A percentile compares a stretch with the other conserved stretches of the same genome.
Evolutionary conservation across 1,139 yeast species (phyloP).

Genomic region (Meyerozyma elateridarum): DNA sequence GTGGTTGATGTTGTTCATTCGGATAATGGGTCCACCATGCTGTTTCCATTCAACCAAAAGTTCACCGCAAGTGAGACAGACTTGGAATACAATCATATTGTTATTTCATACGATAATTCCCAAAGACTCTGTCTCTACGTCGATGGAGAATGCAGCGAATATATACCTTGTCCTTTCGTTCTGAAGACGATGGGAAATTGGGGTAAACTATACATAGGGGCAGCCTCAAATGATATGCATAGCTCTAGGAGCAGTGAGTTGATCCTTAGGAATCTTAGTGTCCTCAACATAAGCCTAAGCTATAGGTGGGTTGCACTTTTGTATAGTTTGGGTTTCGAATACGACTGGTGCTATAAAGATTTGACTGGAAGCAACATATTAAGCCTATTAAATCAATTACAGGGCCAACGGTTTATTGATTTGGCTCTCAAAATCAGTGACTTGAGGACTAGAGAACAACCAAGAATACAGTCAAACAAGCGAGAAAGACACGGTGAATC

Average conservation of each 20-base stretch:
- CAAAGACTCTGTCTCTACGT: slow-evolving; percentile 34
- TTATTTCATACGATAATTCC: slow-evolving; percentile 34
- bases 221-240: slow-evolving; percentile 13
- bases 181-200: slow-evolving; percentile 25
- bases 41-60: slow-evolving; percentile 33
- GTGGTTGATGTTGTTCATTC: slow-evolving; percentile 26
- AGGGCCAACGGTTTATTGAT: slow-evolving; percentile 22
- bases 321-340: slow-evolving; percentile 35
- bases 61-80: slow-evolving; percentile 12
- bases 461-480: slow-evolving; percentile 2
- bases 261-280: slow-evolving; percentile 27
- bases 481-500: too few relatives aligned
- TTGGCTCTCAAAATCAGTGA: slow-evolving; percentile 23
- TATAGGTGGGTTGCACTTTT: slow-evolving; percentile 38
- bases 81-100: slow-evolving; percentile 31
- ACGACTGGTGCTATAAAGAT: slow-evolving; percentile 36
- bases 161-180: slow-evolving; percentile 40
- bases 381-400: slow-evolving; percentile 29
- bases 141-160: slow-evolving; percentile 43
- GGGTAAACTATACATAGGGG: slow-evolving; percentile 39
- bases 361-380: slow-evolving; percentile 26
- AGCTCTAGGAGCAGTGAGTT: slow-evolving; percentile 22
- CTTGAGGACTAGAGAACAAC: slow-evolving; percentile 12
- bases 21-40: slow-evolving; percentile 23
- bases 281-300: slow-evolving; percentile 25